phyloP scores from a whole-genome alignment of 306 rosid genomes.

The Nissolia schottii region DNA sequence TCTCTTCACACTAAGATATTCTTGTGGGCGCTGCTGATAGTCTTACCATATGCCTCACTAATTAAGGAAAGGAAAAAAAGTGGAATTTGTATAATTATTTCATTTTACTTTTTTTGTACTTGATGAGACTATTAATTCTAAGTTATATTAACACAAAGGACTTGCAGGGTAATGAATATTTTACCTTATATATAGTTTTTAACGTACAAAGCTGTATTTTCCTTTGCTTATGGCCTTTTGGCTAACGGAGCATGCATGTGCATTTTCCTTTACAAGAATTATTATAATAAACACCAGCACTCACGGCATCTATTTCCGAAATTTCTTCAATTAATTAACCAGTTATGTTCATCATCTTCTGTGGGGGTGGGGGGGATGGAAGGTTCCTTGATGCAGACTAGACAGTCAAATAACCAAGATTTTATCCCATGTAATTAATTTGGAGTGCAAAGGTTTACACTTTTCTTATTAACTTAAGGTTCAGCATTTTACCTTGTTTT shows the following conservation, averaged over 20 bases:
- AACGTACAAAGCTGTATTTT: neutral
- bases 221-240: neutral
- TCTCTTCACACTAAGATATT: conserved; percentile 21
- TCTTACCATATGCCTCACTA: conserved; percentile 18
- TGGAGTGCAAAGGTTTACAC: neutral
- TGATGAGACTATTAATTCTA: neutral
- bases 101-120: neutral
- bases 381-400: neutral
- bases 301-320: neutral
- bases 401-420: neutral
- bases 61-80: conserved; percentile 18
- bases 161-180: neutral
- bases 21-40: neutral
- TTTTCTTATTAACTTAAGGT: neutral
- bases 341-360: neutral
- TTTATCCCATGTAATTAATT: neutral
- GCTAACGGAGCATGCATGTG: neutral
- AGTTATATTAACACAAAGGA: neutral
- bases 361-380: neutral
- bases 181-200: neutral
- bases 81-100: neutral
- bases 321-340: neutral
- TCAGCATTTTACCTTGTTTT: neutral
- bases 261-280: neutral
- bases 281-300: conserved; percentile 9